These are phyloP conservation scores for Saccharomycopsis microspora DNA, from an alignment of 805 yeast species.

Conservation along the genomic window DNA sequence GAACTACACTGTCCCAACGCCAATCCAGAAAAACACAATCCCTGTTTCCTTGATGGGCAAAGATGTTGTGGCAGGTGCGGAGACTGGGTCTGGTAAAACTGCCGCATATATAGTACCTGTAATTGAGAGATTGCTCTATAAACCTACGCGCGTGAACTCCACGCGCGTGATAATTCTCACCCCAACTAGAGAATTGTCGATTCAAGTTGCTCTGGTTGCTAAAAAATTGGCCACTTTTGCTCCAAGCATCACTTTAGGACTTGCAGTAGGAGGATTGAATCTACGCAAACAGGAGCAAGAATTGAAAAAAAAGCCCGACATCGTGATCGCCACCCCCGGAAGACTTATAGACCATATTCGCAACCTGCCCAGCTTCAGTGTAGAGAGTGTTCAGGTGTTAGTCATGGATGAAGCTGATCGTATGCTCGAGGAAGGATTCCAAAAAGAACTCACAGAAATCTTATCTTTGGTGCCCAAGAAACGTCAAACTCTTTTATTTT, in stretches of 20 bases:
- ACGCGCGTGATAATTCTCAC: conserved; percentile 86
- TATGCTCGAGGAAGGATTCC: conserved; percentile 99
- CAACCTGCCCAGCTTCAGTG: conserved; percentile 86
- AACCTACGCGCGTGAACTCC: conserved; percentile 76
- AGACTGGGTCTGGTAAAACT: conserved; percentile 98
- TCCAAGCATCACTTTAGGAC: conserved; percentile 68
- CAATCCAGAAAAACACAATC: conserved; percentile 86
- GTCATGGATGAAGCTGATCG: conserved; percentile 98
- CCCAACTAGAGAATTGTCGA: conserved; percentile 97
- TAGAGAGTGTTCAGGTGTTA: conserved; percentile 83
- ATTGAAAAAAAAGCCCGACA: conserved; percentile 84
- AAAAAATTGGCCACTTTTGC: conserved; percentile 71
- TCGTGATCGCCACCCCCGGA: conserved; percentile 98
- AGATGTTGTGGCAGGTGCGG: conserved; percentile 98
- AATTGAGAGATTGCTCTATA: conserved; percentile 80
- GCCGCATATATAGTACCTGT: conserved; percentile 97
- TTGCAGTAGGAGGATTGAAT: conserved; percentile 97
- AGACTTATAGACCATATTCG: conserved; percentile 94
- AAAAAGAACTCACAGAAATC: conserved; percentile 85
- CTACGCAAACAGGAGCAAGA: conserved; percentile 93
- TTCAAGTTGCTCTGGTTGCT: conserved; percentile 93
- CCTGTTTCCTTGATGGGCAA: conserved; percentile 91
- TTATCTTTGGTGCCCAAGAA: conserved; percentile 77
- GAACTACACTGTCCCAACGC: conserved; percentile 84
- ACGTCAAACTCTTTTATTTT: conserved; percentile 87